phyloP scores from a whole-genome alignment of 176 grass and related monocot genomes.

The Musa troglodytarum region DNA sequence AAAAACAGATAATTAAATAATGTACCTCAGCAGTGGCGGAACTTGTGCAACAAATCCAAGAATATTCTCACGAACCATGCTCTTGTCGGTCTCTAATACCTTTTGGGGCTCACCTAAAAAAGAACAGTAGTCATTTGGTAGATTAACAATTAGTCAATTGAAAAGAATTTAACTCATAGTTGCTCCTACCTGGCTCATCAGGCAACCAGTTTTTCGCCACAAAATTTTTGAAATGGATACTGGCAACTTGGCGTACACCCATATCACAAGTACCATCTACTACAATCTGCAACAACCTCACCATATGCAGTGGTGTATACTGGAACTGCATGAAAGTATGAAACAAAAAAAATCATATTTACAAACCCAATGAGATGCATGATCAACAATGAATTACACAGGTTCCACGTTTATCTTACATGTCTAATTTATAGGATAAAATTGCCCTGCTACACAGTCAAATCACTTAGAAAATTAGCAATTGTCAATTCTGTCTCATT shows the following conservation, averaged over 20 bases:
- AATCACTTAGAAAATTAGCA: too few species aligned
- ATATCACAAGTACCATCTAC: constrained; percentile 80
- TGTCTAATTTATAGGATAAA: background rate
- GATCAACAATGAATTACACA: background rate
- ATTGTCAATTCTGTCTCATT: background rate
- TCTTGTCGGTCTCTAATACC: constrained; percentile 73
- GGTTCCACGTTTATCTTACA: too few species aligned
- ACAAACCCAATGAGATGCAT: background rate
- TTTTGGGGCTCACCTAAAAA: constrained; percentile 43
- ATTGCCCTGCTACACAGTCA: too few species aligned
- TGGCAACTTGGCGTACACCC: constrained; percentile 76
- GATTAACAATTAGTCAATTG: constrained; percentile 9
- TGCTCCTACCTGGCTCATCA: constrained; percentile 42
- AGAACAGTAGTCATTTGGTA: constrained; percentile 12
- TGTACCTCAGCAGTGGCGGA: constrained; percentile 76
- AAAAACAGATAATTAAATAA: background rate
- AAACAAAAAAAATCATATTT: background rate
- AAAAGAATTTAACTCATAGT: background rate
- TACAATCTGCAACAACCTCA: constrained; percentile 82
- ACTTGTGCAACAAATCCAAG: constrained; percentile 87
- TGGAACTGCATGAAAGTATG: constrained; percentile 52
- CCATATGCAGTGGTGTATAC: constrained; percentile 63
- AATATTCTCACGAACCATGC: constrained; percentile 75
- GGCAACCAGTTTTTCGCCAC: constrained; percentile 91
- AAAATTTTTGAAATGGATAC: constrained; percentile 98